Evolutionary conservation across 2,329 filamentous ascomycete genomes (phyloP), one percentile per base, ranked within the genome.

Genomic region (Talaromyces amestolkiae): DNA sequence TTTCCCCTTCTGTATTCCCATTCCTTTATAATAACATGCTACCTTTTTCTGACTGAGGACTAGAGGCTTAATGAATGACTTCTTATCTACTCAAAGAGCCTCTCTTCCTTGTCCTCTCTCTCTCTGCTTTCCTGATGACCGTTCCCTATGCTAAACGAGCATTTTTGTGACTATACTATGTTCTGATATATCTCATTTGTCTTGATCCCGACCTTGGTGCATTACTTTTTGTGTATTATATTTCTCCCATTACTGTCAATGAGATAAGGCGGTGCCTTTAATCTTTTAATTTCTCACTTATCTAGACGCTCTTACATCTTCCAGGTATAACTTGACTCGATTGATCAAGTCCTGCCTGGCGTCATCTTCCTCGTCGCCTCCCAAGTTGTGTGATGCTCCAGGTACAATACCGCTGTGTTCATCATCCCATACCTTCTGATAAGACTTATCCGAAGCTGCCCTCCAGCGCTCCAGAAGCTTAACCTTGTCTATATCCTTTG

Each of bases 311-410:
- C 63, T 71, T 31, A 79, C 65, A 22, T 71, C 70, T 17, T 67
- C 68, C 65, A 80, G 62, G 67, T 78, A 80, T 15, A 68, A 68
- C 60, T 72, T 65, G 19, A 80, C 74, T 45, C 74, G 76, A n/a
- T 71, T 70, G 63, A 76, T 69, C 61, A 80, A 66, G 53, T 78
- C 75, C 22, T 68, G 56, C 37, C 68, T 61, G n/a, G 79, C 76
- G 56, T 77, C 75, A 1, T 72, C 76, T 72, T 85, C 82, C 59
- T 81, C 81, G 65, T 82, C 78, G 65, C 79, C 82, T 58, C 76
- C 79, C 63, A 84, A 72, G 64, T 82, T 82, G 70, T 85, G 83
- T 13, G 77, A 81, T 7, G 83, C 83, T 39, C 77, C 78, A 0
- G 79, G 75, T 64, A 85, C 78, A 35, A 84, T 70, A 10, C 79